Evolutionary conservation across 345 rosid genomes (phyloP).

Genomic region (Eucalyptus regnans): DNA sequence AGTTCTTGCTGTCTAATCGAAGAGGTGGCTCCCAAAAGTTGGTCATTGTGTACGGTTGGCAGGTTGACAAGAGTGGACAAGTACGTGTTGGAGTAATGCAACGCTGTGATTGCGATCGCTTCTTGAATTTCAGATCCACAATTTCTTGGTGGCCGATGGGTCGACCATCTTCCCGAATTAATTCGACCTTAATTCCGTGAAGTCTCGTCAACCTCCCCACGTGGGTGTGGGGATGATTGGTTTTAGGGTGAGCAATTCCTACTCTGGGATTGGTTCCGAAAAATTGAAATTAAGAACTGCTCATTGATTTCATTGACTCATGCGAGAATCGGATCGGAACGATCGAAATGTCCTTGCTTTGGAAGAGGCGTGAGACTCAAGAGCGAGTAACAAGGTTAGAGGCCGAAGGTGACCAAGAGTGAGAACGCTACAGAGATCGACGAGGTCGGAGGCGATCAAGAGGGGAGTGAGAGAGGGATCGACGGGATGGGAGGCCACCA

Average conservation of each 20-base stretch:
- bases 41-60: background rate
- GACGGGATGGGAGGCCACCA: too few relatives aligned
- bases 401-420: too few relatives aligned
- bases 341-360: too few relatives aligned
- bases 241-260: too few relatives aligned
- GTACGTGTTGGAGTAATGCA: background rate
- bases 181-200: background rate
- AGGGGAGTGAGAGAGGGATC: too few relatives aligned
- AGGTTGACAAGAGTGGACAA: background rate
- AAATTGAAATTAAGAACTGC: rapidly evolving
- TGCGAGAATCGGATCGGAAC: rapidly evolving
- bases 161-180: background rate
- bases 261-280: rapidly evolving
- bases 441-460: too few relatives aligned
- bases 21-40: background rate
- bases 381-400: too few relatives aligned
- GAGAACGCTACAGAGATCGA: rapidly evolving
- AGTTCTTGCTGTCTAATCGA: background rate
- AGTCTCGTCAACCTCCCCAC: background rate
- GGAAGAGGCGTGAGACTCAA: too few relatives aligned
- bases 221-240: too few relatives aligned
- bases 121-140: background rate
- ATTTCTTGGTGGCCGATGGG: background rate
- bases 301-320: too few relatives aligned
- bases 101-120: background rate